Evolutionary conservation across 345 rosid genomes (phyloP).

Genomic region (Corymbia maculata): DNA sequence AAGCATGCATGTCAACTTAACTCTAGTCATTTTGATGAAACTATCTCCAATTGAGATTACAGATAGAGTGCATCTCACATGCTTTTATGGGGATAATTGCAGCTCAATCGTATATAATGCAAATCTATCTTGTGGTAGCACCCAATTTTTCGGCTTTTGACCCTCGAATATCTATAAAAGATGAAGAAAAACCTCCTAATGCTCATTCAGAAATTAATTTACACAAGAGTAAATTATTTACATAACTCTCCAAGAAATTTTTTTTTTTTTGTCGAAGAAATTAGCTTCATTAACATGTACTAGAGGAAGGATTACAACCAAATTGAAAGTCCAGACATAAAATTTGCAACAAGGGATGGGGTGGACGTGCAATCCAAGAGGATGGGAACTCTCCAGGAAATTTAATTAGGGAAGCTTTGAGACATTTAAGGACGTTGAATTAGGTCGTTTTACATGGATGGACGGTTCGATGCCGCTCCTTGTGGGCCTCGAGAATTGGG

Average conservation of each 20-base stretch:
- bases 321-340: no score
- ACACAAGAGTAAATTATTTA: background rate
- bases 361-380: no score
- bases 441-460: background rate
- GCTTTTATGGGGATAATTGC: accelerated
- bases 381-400: background rate
- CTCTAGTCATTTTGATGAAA: accelerated
- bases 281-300: no score
- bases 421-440: background rate
- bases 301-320: no score
- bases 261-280: no score
- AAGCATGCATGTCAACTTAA: background rate
- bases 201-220: background rate
- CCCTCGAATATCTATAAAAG: background rate
- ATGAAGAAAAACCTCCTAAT: background rate
- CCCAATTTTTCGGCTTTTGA: background rate
- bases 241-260: background rate
- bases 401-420: background rate
- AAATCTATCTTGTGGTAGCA: background rate
- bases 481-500: background rate
- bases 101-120: background rate
- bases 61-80: accelerated
- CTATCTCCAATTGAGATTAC: background rate
- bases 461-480: background rate
- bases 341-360: no score